Conservation (phyloP, 768 basidiomycete genomes). For the Pluteus cervinus region DNA sequence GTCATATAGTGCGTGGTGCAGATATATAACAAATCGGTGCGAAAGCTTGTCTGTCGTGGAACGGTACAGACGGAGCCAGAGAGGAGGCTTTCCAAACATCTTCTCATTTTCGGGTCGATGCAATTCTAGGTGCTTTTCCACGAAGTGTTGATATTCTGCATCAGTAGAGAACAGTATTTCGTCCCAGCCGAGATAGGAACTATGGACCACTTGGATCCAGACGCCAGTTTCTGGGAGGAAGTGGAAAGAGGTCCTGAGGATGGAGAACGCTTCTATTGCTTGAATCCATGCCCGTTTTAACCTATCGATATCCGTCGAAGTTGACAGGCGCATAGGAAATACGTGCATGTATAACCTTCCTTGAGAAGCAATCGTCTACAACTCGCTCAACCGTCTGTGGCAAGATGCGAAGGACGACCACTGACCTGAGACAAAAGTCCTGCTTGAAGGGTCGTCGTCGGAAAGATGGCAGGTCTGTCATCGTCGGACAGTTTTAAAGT, state of each 20-base stretch:
- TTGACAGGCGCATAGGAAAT: slow-evolving; percentile 19
- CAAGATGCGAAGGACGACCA: slow-evolving; percentile 1
- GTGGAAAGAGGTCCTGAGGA: slow-evolving; percentile 44
- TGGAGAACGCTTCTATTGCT: slow-evolving; percentile 24
- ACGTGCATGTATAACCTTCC: slow-evolving; percentile 25
- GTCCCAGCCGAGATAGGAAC: slow-evolving; percentile 16
- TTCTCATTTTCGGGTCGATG: slow-evolving; percentile 15
- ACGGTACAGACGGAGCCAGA: slow-evolving; percentile 24
- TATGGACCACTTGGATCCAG: slow-evolving; percentile 27
- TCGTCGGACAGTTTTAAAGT: slow-evolving; percentile 14
- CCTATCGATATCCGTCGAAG: slow-evolving; percentile 16
- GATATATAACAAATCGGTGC: slow-evolving; percentile 29
- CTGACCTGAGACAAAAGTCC: slow-evolving; percentile 46
- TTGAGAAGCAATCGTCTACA: slow-evolving; percentile 22
- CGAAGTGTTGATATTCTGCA: slow-evolving; percentile 14
- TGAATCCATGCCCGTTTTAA: slow-evolving; percentile 31
- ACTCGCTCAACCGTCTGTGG: slow-evolving; percentile 1
- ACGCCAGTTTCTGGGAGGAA: slow-evolving; percentile 28
- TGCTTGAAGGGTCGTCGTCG: slow-evolving; percentile 38
- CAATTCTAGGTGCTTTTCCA: slow-evolving; percentile 12
- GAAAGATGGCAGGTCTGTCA: slow-evolving; percentile 29
- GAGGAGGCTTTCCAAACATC: slow-evolving; percentile 20
- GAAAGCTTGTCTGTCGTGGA: slow-evolving; percentile 7
- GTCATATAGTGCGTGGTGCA: slow-evolving; percentile 46
- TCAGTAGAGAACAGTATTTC: slow-evolving; percentile 9